These are phyloP conservation scores for Myrica gale DNA, from an alignment of 306 rosid species.

Conservation along the genomic window DNA sequence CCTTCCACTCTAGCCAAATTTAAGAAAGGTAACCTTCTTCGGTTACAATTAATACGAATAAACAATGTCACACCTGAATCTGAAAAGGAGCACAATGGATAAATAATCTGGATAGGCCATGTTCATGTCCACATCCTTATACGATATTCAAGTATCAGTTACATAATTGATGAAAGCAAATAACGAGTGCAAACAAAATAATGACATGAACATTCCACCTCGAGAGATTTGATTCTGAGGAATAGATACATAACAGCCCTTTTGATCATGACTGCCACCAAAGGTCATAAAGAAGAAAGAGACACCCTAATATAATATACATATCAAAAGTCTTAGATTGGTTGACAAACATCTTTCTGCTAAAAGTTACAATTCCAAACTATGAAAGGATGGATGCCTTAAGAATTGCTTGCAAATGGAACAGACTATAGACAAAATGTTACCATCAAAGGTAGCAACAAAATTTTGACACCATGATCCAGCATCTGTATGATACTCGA, in stretches of 20 bases:
- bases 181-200: not conserved
- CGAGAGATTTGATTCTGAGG: not conserved
- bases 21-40: too few species aligned
- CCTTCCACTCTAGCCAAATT: too few species aligned
- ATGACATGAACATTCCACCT: not conserved
- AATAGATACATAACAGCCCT: not conserved
- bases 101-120: not conserved
- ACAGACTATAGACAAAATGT: conserved; percentile 10
- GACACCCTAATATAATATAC: conserved; percentile 18
- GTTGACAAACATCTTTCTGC: too few species aligned
- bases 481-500: conserved; percentile 24
- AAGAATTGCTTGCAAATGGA: conserved; percentile 18
- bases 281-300: conserved; percentile 12
- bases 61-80: not conserved
- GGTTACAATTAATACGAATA: too few species aligned
- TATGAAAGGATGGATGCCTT: conserved; percentile 4
- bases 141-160: not conserved
- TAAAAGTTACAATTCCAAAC: conserved; percentile 3
- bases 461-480: conserved; percentile 22
- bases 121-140: not conserved
- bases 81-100: not conserved
- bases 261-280: not conserved
- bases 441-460: conserved; percentile 24
- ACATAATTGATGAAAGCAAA: not conserved
- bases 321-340: not conserved